phyloP scores from a whole-genome alignment of 202 grass and related monocot genomes.

The Panicum hallii region DNA sequence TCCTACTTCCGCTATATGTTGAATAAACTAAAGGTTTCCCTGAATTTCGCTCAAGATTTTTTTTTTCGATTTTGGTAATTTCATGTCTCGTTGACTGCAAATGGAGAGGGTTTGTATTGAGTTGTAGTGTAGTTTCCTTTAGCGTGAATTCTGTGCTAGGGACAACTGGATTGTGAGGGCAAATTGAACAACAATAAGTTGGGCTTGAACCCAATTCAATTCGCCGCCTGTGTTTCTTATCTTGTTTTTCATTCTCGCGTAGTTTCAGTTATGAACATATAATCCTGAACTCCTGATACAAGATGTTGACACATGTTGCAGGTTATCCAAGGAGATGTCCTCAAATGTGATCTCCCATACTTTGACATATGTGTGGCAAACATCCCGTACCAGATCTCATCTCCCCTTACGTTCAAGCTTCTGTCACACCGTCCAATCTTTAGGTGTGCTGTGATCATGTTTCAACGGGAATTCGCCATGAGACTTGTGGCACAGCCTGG shows the following conservation, averaged over 20 bases:
- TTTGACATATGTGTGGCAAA: constrained; percentile 96
- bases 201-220: background rate
- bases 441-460: constrained; percentile 96
- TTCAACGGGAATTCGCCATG: constrained; percentile 90
- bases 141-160: background rate
- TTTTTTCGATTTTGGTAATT: background rate
- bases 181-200: background rate
- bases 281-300: constrained; percentile 16
- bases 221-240: background rate
- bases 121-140: no score
- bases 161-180: background rate
- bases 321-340: constrained; percentile 92
- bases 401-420: constrained; percentile 88
- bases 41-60: background rate
- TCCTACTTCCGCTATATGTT: background rate
- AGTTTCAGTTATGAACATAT: background rate
- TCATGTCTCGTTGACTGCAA: background rate
- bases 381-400: constrained; percentile 93
- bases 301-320: constrained; percentile 34
- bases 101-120: background rate
- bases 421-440: constrained; percentile 78
- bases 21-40: background rate
- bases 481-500: constrained; percentile 86
- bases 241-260: background rate
- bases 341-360: constrained; percentile 95